Evolutionary conservation across 1,139 yeast species (phyloP).

Genomic region (Waltiozyma sp.): DNA sequence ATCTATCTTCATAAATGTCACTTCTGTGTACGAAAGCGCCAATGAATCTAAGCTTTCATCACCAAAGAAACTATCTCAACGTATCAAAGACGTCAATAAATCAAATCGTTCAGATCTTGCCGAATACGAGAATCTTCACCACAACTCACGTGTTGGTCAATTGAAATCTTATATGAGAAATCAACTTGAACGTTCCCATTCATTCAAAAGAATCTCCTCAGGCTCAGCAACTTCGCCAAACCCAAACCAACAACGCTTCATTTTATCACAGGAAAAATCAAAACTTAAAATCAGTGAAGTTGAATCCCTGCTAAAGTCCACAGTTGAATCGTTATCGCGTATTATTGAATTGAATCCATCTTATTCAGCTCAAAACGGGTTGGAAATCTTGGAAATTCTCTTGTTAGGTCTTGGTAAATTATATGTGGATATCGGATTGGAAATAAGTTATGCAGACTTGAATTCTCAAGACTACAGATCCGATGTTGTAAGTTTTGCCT

Average conservation of each 20-base stretch:
- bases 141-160: constrained; percentile 23
- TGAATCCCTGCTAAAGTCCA: constrained; percentile 55
- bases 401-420: constrained; percentile 62
- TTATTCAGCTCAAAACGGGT: constrained; percentile 52
- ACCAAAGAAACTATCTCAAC: constrained; percentile 30
- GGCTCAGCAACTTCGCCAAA: background rate
- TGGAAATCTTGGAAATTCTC: constrained; percentile 57
- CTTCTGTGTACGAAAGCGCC: constrained; percentile 37
- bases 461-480: constrained; percentile 25
- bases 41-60: constrained; percentile 42
- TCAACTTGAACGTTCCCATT: constrained; percentile 28
- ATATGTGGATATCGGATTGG: constrained; percentile 67
- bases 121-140: constrained; percentile 15
- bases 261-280: background rate
- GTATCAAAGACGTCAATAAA: constrained; percentile 20
- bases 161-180: constrained; percentile 28
- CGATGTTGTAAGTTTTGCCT: constrained; percentile 30
- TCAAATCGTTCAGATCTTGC: constrained; percentile 8
- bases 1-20: constrained; percentile 40
- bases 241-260: background rate
- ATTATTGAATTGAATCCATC: constrained; percentile 62
- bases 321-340: constrained; percentile 75
- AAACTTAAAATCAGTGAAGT: constrained; percentile 23
- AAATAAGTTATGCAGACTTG: constrained; percentile 44
- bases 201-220: constrained; percentile 19